Percentiles rank a stretch among this genome's conserved stretches.
Conservation (phyloP, 805 yeast species). For the Candida ulmi region DNA sequence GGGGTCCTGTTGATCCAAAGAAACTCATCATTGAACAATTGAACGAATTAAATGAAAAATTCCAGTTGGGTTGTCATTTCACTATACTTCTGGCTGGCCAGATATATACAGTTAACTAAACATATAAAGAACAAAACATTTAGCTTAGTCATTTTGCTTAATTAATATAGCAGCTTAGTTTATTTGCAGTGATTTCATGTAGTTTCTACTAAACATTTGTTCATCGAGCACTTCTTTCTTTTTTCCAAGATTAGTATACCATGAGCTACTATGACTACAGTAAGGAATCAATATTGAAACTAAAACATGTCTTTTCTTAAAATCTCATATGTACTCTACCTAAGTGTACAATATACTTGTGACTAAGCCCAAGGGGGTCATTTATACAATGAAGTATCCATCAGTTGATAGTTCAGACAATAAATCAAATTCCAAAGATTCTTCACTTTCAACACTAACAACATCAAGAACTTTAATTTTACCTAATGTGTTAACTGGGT, state of each 20-base stretch:
- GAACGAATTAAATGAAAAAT: slow-evolving; percentile 34
- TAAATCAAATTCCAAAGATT: slow-evolving; percentile 66
- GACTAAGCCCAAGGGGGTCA: too few species aligned
- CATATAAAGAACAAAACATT: too few species aligned
- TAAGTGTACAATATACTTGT: too few species aligned
- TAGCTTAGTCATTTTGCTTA: too few species aligned
- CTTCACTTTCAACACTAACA: slow-evolving; percentile 42
- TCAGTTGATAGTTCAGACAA: slow-evolving; percentile 54
- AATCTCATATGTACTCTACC: too few species aligned
- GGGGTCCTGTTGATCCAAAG: slow-evolving; percentile 47
- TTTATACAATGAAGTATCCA: slow-evolving; percentile 46
- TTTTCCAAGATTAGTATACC: too few species aligned
- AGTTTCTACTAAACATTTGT: too few species aligned
- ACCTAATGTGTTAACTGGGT: slow-evolving; percentile 52
- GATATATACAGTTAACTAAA: slow-evolving; percentile 26
- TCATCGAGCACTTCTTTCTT: too few species aligned
- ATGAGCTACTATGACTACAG: too few species aligned
- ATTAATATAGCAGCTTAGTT: too few species aligned
- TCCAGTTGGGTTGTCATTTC: slow-evolving; percentile 39
- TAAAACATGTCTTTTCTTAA: slow-evolving; percentile 1
- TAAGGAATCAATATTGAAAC: not conserved
- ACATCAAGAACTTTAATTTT: slow-evolving; percentile 60
- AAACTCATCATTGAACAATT: slow-evolving; percentile 44
- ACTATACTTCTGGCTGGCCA: slow-evolving; percentile 54
- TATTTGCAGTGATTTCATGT: too few species aligned